Base-by-base conservation (phyloP, 768 basidiomycete genomes). In the Boletellus sp. region DNA sequence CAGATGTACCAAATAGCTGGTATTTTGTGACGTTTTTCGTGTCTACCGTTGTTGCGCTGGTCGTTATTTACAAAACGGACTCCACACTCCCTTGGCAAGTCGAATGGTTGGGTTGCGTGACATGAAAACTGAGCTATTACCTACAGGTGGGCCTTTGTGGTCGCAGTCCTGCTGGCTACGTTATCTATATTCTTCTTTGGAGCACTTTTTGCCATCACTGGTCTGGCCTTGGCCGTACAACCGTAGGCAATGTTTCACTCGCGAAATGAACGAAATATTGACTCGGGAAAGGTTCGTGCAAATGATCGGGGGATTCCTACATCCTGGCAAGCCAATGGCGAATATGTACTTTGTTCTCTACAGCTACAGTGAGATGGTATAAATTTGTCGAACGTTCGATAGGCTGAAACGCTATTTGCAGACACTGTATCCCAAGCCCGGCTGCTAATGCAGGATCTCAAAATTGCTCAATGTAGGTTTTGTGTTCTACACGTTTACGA, bases 371-470 rank as follows among this genome's bases (percentile, higher is more conserved):
- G 35, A 62, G 69, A 54, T 40, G 10, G 20, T 6, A 17, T 34
- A 2, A 7, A 17, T 24, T 3, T n/a, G n/a, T 15, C 26, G 10
- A 28, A 8, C 26, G 26, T 44, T 15, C n/a, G 17, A 45, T 36
- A 74, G 74, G 71, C 50, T 68, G 66, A 54, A 15, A 10, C 37
- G 0, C 31, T 70, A 3, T 38, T 38, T 73, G 72, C 51, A 80
- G 78, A 78, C 51, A 75, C 78, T 22, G 65, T 74, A 43, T 63
- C 70, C 39, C 79, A 83, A 62, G 78, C 77, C 37, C 63, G 65
- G 44, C 68, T 76, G 1, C 69, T 83, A 17, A 73, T 82, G 42
- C 73, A 78, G 17, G 83, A 84, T 57, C 69, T 84, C 7, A 85
- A 83, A 61, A 74, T 63, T 22, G 58, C 44, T 50, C 67, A 61